Percentiles rank a stretch among this genome's conserved stretches.
These are phyloP conservation scores for Fomitopsis palustris DNA, from an alignment of 1,284 basidiomycete species.

Conservation along the genomic window DNA sequence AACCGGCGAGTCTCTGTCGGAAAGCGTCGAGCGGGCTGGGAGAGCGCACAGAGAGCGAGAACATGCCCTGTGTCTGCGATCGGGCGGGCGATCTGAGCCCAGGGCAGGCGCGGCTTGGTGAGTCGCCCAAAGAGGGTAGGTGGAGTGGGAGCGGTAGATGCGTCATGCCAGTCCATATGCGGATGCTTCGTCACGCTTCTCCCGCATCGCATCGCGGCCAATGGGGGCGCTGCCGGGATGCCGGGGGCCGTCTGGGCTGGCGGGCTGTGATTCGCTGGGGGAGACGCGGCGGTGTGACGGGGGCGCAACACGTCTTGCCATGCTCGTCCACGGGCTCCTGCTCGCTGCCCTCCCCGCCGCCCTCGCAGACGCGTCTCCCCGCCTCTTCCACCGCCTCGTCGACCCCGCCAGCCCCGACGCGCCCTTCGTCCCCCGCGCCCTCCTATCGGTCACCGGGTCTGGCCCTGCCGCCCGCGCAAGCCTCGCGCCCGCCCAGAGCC, in stretches of 20 bases:
- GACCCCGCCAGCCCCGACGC: conserved; percentile 12
- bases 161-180: conserved; percentile 1
- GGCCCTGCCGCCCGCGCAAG: conserved; percentile 21
- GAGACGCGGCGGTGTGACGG: neutral
- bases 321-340: conserved; percentile 18
- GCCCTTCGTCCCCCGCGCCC: conserved; percentile 23
- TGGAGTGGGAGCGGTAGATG: neutral
- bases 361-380: conserved; percentile 36
- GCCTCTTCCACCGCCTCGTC: conserved; percentile 9
- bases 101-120: neutral
- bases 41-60: neutral
- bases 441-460: conserved; percentile 41
- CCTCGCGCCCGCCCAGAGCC: conserved; percentile 3
- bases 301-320: conserved; percentile 10
- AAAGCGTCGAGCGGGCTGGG: neutral
- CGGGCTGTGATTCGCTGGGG: neutral
- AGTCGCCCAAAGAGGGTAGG: neutral
- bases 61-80: neutral
- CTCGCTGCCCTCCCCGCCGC: conserved; percentile 20
- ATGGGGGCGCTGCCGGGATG: neutral
- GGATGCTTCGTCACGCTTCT: neutral
- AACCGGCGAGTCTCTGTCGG: neutral
- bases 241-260: neutral
- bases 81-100: neutral
- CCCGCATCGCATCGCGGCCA: conserved; percentile 12